These are phyloP conservation scores for Lactifluus rugatus DNA, from an alignment of 768 basidiomycete species.

Conservation along the genomic window DNA sequence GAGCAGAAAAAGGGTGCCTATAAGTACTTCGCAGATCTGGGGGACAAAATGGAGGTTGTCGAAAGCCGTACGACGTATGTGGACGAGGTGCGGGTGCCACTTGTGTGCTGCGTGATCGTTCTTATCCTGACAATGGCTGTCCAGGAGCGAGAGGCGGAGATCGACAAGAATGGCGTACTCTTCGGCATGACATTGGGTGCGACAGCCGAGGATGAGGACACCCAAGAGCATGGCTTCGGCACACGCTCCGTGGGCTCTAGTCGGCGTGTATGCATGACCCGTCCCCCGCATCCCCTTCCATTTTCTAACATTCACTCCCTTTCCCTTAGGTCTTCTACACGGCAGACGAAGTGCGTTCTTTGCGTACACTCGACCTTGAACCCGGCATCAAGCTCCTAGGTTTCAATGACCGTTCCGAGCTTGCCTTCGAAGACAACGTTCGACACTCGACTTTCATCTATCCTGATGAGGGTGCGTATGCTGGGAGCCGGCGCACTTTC, in stretches of 20 bases:
- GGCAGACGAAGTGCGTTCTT: constrained; percentile 69
- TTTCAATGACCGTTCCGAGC: constrained; percentile 64
- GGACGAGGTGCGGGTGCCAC: constrained; percentile 48
- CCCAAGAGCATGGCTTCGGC: constrained; percentile 28
- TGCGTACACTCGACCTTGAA: constrained; percentile 70
- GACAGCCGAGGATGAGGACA: constrained; percentile 27
- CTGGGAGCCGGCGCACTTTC: constrained; percentile 90
- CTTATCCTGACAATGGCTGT: not conserved
- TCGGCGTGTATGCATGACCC: constrained; percentile 36
- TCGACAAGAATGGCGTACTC: constrained; percentile 28
- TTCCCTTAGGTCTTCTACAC: constrained; percentile 69
- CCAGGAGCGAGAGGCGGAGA: constrained; percentile 30
- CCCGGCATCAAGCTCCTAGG: constrained; percentile 89
- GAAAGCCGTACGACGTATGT: constrained; percentile 59
- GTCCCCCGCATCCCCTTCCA: not conserved
- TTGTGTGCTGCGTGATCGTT: not conserved
- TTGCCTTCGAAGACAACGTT: constrained; percentile 81
- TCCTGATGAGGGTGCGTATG: constrained; percentile 82
- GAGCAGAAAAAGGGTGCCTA: constrained; percentile 79
- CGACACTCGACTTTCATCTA: constrained; percentile 89
- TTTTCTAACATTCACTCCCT: not conserved
- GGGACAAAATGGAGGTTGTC: constrained; percentile 69
- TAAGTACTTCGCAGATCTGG: constrained; percentile 75
- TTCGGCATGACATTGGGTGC: constrained; percentile 36
- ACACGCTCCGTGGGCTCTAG: constrained; percentile 37